phyloP scores from a whole-genome alignment of 345 rosid species.

The Citrus cavaleriei region DNA sequence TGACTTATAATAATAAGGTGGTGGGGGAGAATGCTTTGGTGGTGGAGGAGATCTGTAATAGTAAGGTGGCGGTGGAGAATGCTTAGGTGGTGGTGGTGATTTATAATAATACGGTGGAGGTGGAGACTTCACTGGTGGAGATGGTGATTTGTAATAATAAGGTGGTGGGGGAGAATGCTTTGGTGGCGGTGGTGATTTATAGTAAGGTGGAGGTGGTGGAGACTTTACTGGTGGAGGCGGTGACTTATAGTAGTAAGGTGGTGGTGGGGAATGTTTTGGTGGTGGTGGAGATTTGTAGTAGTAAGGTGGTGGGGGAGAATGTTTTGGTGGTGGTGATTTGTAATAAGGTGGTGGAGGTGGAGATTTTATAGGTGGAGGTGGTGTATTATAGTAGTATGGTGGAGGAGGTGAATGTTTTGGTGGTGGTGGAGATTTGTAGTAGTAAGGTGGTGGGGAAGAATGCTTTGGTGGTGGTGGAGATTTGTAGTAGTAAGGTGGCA shows the following conservation, averaged over 20 bases:
- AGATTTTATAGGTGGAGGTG: too few relatives aligned
- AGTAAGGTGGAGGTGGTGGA: background rate
- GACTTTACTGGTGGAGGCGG: background rate
- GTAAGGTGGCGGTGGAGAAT: background rate
- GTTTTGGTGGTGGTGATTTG: too few relatives aligned
- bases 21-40: background rate
- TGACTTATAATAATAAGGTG: background rate
- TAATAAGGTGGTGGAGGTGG: too few relatives aligned
- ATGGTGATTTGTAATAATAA: background rate
- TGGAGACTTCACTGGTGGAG: fast-evolving
- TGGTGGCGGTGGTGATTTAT: background rate
- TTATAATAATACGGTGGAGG: background rate
- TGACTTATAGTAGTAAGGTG: background rate
- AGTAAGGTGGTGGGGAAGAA: background rate
- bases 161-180: background rate
- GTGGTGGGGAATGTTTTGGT: background rate
- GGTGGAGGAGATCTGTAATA: background rate
- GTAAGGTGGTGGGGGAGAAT: background rate
- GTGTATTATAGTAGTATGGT: too few relatives aligned
- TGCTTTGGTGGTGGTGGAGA: background rate
- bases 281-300: constrained; percentile 8
- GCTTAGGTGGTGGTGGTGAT: background rate
- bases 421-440: background rate
- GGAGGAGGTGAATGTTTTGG: too few relatives aligned
- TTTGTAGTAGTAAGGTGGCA: background rate